Base-by-base conservation (phyloP, 1,284 basidiomycete genomes). In the Fistulinella cinereoalba region DNA sequence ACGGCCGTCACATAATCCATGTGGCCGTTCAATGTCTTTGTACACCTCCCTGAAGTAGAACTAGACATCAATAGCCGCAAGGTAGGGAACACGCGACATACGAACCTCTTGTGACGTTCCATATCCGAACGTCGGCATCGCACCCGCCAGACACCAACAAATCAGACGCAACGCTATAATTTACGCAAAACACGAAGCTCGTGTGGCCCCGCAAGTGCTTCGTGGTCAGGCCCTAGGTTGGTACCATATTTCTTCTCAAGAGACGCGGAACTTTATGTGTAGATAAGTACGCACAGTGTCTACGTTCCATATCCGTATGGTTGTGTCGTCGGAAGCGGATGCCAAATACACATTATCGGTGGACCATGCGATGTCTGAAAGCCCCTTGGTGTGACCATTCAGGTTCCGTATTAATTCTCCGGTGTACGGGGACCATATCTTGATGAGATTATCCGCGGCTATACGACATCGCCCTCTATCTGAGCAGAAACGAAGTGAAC, bases 1-100 rank as follows among this genome's bases (percentile, higher is more conserved):
- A 98, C 91, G 4, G 88, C 87, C 27, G 92, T 94, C 12, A 99
- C 92, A 48, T 92, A 95, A 67, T 99, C 97, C 21, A 92, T 77
- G 67, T 99, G 96, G 0, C 93, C 97, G 41, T 93, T 88, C 25
- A 97, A 64, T 1, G 84, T 88, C 64, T 89, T 87, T 64, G 91
- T 75, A 53, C 83, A 88, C 66, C 80, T 87, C 10, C 90, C 92
- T 84, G 59, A 7, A 15, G 15, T 21, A 23, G 37, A 7, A n/a
- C 6, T 19, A 16, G 11, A 32, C 16, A 13, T n/a, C 13, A 32
- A 7, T 7, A 10, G 4, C 5, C 16, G 32, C 15, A 16, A 15
- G 18, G 6, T 13, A 7, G 2, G 36, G 10, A 12, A 37, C n/a
- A 32, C 11, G 29, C 2, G 8, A 18, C 19, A 16, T 21, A 52